Evolutionary conservation across 1,284 basidiomycete species (phyloP), one percentile per base, ranked within the genome.

Genomic region (Papiliotrema fonsecae): DNA sequence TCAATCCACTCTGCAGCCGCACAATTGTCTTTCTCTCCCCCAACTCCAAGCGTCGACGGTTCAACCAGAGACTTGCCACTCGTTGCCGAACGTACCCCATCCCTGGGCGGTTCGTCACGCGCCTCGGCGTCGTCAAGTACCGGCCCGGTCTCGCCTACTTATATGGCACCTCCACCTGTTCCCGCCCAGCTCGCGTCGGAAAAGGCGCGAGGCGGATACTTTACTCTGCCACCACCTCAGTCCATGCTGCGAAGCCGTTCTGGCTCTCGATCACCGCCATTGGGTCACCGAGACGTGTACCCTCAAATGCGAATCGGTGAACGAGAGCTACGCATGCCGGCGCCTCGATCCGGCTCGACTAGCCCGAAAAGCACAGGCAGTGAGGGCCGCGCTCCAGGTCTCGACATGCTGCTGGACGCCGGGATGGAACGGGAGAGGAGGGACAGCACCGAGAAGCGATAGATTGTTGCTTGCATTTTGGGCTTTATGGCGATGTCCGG

Each of bases 1-100:
- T 61, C 55, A 4, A 52, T 65, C 0, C 65, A 64, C 47, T 56
- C 59, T 19, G 57, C 63, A n/a, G 62, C 65, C 21, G 55, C 56
- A 18, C 26, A 51, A n/a, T 22, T 53, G 16, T 32, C 47, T 22
- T 45, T 30, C 30, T 32, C 35, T 16, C 48, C 43, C 26, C 36
- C 35, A 16, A 50, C 48, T 2, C 42, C 48, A 14, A 26, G 35
- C 5, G 14, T 27, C 19, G 43, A 38, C 19, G 37, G 21, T 3
- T 26, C 26, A n/a, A 11, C 26, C 14, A n/a, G n/a, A 4, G 40
- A 48, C 35, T 16, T 40, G 16, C 36, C 43, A 6, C 19, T 37
- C 22, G 24, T 35, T 13, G 30, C 36, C 35, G 54, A 56, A 28
- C 35, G 28, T 19, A 47, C 51, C 2, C 55, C 51, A 25, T 38